phyloP scores from a whole-genome alignment of 78 protist species.

The Chrysochromulina parva region DNA sequence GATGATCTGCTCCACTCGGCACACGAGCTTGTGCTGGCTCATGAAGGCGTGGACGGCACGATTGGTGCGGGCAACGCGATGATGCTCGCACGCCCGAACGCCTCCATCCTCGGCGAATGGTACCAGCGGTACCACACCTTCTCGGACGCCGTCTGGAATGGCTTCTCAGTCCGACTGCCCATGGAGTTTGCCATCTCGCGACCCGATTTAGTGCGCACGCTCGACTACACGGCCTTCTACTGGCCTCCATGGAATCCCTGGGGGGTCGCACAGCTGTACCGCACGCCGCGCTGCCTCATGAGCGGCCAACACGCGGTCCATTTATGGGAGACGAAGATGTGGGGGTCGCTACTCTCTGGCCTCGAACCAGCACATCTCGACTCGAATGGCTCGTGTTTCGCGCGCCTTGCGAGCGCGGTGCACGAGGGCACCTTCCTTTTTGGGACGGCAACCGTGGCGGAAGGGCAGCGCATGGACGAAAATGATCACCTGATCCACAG shows the following conservation, averaged over 20 bases:
- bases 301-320: neutral
- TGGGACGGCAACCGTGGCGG: too few relatives aligned
- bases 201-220: neutral
- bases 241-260: slow-evolving; percentile 11
- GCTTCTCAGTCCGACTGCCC: neutral
- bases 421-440: too few relatives aligned
- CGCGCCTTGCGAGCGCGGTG: too few relatives aligned
- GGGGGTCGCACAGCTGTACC: neutral
- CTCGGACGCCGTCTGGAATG: slow-evolving; percentile 2
- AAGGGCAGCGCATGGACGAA: too few relatives aligned
- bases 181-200: neutral
- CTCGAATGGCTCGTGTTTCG: neutral
- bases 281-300: neutral
- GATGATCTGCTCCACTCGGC: neutral
- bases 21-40: neutral
- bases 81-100: neutral
- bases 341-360: neutral
- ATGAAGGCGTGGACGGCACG: neutral
- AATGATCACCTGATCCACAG: too few relatives aligned
- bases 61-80: neutral
- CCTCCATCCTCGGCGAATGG: neutral
- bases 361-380: neutral
- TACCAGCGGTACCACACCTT: neutral
- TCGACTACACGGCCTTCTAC: neutral
- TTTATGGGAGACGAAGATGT: slow-evolving; percentile 12